Percentiles rank a stretch among this genome's conserved stretches.
Conservation (phyloP, 73 alveolate species). For the Paramecium pentaurelia region DNA sequence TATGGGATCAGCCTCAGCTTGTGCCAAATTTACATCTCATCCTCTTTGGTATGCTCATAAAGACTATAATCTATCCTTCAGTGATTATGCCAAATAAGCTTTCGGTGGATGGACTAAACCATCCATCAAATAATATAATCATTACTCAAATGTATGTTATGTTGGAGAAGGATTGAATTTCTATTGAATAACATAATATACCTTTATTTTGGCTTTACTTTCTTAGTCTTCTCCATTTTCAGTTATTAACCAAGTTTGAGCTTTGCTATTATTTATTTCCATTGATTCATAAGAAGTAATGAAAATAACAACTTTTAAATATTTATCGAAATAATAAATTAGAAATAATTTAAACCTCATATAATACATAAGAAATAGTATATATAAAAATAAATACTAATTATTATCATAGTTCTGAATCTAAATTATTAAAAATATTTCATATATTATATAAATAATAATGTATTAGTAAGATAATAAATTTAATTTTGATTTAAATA, state of each 20-base stretch:
- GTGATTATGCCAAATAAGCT: constrained; percentile 60
- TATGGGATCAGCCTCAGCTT: constrained; percentile 70
- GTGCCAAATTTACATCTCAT: constrained; percentile 60
- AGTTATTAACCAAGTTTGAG: background rate
- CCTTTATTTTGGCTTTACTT: too few relatives aligned
- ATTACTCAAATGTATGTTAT: constrained; percentile 71
- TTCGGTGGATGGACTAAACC: constrained; percentile 64
- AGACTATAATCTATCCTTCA: constrained; percentile 70
- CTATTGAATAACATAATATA: constrained; percentile 55
- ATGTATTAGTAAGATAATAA: too few relatives aligned
- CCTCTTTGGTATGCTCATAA: constrained; percentile 90
- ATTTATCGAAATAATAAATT: background rate
- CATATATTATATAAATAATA: too few relatives aligned
- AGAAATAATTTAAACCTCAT: background rate
- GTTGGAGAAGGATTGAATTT: constrained; percentile 73
- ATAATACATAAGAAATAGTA: background rate
- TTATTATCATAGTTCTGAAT: too few relatives aligned
- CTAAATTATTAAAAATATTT: too few relatives aligned
- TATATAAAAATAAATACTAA: too few relatives aligned
- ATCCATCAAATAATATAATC: constrained; percentile 70
- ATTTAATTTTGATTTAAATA: too few relatives aligned
- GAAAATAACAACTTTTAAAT: background rate
- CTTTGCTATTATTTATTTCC: background rate
- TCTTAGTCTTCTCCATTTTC: background rate
- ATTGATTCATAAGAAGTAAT: too few relatives aligned